Evolutionary conservation across 192 early-diverging fungal genomes (phyloP).

Genomic region (Funneliformis geosporum): DNA sequence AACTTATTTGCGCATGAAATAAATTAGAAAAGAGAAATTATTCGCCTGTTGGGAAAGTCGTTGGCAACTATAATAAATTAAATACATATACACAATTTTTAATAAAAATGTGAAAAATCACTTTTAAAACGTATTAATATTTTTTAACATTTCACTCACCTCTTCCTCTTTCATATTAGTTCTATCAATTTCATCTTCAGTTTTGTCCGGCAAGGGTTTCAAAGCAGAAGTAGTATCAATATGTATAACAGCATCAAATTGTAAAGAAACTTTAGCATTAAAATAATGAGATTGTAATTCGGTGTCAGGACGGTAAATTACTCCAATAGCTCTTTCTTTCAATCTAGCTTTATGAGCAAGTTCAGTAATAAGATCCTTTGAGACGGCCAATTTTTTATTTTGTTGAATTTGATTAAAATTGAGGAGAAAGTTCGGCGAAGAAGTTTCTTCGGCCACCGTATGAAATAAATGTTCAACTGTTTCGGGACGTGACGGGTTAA

Average conservation of each 20-base stretch:
- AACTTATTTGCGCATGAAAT: too few relatives aligned
- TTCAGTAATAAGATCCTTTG: not conserved
- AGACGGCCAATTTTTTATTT: not conserved
- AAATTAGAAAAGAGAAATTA: too few relatives aligned
- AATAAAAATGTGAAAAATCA: not conserved
- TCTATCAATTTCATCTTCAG: not conserved
- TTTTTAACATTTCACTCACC: not conserved
- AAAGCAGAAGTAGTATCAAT: conserved; percentile 11
- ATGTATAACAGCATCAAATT: conserved; percentile 27
- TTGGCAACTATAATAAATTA: not conserved
- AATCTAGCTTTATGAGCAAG: not conserved
- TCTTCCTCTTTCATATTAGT: not conserved
- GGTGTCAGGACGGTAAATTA: conserved; percentile 13
- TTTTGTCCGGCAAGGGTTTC: not conserved
- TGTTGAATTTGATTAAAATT: not conserved
- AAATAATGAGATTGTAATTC: conserved; percentile 19
- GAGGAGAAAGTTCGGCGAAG: not conserved
- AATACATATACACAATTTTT: not conserved
- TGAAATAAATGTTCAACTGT: conserved; percentile 16
- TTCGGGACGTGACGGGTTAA: not conserved
- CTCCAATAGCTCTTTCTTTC: conserved; percentile 7
- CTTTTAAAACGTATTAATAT: not conserved
- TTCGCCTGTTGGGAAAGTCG: not conserved
- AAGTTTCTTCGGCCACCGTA: not conserved
- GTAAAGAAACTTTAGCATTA: not conserved